These are phyloP conservation scores for Trypanosoma caninum DNA, from an alignment of 208 protist species.

Conservation along the genomic window DNA sequence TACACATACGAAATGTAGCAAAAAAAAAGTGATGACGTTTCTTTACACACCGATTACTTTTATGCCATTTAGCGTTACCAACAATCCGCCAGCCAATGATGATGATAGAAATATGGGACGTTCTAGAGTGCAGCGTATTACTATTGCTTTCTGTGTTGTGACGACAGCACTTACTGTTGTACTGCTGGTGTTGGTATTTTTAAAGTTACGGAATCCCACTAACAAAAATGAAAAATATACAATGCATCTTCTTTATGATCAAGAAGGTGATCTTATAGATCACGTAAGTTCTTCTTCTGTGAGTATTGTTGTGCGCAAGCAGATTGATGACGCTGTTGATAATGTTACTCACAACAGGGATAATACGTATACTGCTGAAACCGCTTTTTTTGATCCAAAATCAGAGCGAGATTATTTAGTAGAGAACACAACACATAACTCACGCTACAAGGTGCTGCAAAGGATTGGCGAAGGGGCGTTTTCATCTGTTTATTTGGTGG, in stretches of 20 bases:
- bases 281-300: not conserved
- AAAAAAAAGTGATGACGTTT: not conserved
- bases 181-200: conserved; percentile 3
- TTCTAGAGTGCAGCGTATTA: too few species aligned
- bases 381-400: conserved; percentile 7
- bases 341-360: not conserved
- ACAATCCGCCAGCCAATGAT: too few species aligned
- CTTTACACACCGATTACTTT: conserved; percentile 18
- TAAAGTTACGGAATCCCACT: not conserved
- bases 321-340: not conserved
- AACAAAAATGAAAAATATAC: not conserved
- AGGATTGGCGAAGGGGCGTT: conserved; percentile 50
- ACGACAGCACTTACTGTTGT: not conserved
- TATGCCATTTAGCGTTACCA: conserved; percentile 16
- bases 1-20: not conserved
- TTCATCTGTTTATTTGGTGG: conserved; percentile 40
- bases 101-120: too few species aligned
- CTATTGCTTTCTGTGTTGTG: not conserved
- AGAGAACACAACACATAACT: conserved; percentile 38
- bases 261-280: not conserved
- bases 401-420: conserved; percentile 40
- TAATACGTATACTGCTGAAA: not conserved
- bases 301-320: too few species aligned
- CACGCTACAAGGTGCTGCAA: conserved; percentile 32
- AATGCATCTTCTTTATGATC: not conserved